These are phyloP conservation scores for Barnettozyma sp. DNA, from an alignment of 805 yeast species.

Conservation along the genomic window DNA sequence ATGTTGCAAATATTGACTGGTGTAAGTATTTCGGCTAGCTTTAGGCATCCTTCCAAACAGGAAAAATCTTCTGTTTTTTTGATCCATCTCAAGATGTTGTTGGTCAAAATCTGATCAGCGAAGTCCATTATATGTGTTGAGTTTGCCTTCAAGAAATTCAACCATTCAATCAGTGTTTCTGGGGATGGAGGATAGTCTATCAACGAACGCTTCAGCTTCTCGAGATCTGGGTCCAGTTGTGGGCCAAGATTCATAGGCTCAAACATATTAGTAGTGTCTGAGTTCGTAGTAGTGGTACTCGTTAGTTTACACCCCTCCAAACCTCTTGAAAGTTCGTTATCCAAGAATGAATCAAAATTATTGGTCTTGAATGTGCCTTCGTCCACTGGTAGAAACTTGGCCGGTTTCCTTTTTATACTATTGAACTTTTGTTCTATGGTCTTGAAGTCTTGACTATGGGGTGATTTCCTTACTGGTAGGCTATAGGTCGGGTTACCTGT, in stretches of 20 bases:
- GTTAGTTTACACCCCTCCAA: not conserved
- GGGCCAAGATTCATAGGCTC: conserved; percentile 11
- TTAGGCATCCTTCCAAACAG: conserved; percentile 1
- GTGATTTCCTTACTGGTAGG: too few relatives aligned
- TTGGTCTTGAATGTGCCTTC: conserved; percentile 15
- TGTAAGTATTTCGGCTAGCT: not conserved
- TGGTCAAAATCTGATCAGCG: conserved; percentile 2
- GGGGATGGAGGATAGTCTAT: not conserved
- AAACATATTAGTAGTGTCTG: conserved; percentile 15
- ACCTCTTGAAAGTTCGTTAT: not conserved
- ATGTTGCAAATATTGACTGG: conserved; percentile 1
- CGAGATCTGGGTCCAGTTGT: not conserved
- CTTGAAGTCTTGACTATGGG: not conserved
- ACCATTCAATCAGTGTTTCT: not conserved
- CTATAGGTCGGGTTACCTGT: too few relatives aligned
- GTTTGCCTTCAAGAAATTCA: not conserved
- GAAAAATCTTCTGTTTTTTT: not conserved
- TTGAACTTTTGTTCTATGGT: conserved; percentile 10
- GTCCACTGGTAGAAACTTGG: conserved; percentile 19
- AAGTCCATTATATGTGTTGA: not conserved
- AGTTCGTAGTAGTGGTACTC: too few relatives aligned
- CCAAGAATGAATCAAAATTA: conserved; percentile 5
- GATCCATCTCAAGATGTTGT: conserved; percentile 5
- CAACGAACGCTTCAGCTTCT: not conserved
- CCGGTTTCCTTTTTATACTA: conserved; percentile 17